Conservation (phyloP, 768 basidiomycete species). For the Pleurotus salmoneostramineus region DNA sequence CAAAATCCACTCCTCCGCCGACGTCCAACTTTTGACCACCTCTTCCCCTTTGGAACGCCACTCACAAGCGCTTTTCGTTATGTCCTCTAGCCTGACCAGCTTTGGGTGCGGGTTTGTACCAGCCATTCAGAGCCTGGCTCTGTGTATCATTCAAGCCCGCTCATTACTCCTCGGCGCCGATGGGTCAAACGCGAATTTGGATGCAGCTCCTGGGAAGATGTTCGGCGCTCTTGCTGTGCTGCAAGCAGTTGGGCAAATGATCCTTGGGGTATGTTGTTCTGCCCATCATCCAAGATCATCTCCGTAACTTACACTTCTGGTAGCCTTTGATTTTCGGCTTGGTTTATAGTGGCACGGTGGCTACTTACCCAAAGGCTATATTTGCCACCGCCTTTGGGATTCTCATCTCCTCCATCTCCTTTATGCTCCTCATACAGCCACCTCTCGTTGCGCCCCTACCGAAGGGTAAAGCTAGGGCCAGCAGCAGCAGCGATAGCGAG, state of each 20-base stretch:
- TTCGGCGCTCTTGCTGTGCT: slow-evolving; percentile 73
- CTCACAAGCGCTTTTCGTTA: slow-evolving; percentile 52
- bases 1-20: slow-evolving; percentile 17
- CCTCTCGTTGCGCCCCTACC: slow-evolving; percentile 26
- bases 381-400: slow-evolving; percentile 57
- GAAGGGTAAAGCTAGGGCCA: slow-evolving; percentile 15
- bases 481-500: slow-evolving; percentile 22
- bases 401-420: slow-evolving; percentile 31
- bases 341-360: slow-evolving; percentile 68
- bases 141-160: slow-evolving; percentile 54
- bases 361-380: slow-evolving; percentile 63
- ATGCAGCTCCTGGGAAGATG: slow-evolving; percentile 43
- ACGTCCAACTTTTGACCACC: not conserved
- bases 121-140: slow-evolving; percentile 67
- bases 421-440: slow-evolving; percentile 36
- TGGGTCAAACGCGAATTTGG: slow-evolving; percentile 13
- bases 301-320: slow-evolving; percentile 4
- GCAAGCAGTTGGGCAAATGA: slow-evolving; percentile 67
- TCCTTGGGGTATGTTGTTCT: slow-evolving; percentile 52
- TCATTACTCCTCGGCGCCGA: slow-evolving; percentile 21
- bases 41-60: not conserved
- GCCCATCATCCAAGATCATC: no score
- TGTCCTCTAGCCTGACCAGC: slow-evolving; percentile 53
- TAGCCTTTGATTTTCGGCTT: slow-evolving; percentile 72
- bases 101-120: slow-evolving; percentile 68